These are phyloP conservation scores for Tulasnella sp. DNA, from an alignment of 768 basidiomycete genomes.

Conservation along the genomic window DNA sequence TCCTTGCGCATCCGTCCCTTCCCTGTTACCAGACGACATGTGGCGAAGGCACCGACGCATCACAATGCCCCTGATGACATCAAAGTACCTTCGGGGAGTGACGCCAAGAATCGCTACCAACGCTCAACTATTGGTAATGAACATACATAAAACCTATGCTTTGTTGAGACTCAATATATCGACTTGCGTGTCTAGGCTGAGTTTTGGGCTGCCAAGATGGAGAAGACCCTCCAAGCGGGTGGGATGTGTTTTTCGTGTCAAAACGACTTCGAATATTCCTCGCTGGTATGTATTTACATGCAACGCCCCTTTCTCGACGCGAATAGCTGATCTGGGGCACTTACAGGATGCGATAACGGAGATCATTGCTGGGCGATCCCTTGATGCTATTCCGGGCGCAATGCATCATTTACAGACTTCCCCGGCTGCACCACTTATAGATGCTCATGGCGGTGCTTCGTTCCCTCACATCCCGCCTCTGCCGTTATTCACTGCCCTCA, in stretches of 20 bases:
- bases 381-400: constrained; percentile 1
- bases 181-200: background rate
- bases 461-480: background rate
- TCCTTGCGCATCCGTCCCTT: too few relatives aligned
- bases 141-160: background rate
- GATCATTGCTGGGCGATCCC: background rate
- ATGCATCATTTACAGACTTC: background rate
- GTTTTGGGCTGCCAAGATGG: constrained; percentile 4
- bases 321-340: background rate
- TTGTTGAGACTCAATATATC: background rate
- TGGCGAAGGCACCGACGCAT: constrained; percentile 5
- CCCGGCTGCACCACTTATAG: background rate
- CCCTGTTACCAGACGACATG: background rate
- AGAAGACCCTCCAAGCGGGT: background rate
- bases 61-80: background rate
- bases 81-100: background rate
- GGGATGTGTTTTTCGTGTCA: background rate
- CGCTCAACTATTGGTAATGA: background rate
- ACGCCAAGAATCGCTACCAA: background rate
- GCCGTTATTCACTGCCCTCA: background rate
- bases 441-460: background rate
- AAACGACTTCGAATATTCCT: background rate
- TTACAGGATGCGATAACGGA: background rate
- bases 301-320: background rate
- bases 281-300: background rate